These are phyloP conservation scores for Pelargonium fulgidum DNA, from an alignment of 441 rosid species.

Conservation along the genomic window DNA sequence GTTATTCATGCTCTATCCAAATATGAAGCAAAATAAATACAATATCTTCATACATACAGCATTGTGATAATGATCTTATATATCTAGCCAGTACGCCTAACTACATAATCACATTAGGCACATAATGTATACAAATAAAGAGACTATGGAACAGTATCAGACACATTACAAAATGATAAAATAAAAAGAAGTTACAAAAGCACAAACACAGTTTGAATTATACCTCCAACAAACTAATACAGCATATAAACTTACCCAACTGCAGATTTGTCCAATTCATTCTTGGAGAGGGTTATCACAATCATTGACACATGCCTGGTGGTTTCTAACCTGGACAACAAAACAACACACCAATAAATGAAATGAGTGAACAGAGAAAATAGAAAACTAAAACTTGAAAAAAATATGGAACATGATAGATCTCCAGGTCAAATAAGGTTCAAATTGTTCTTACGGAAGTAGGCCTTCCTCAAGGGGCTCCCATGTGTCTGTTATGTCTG, in stretches of 20 bases:
- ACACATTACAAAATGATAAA: not conserved
- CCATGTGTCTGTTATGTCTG: constrained; percentile 83
- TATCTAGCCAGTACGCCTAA: not conserved
- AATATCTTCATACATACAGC: not conserved
- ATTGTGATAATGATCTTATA: not conserved
- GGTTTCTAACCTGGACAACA: constrained; percentile 55
- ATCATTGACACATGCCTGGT: constrained; percentile 94
- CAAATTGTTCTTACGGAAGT: constrained; percentile 54
- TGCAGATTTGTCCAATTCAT: constrained; percentile 59
- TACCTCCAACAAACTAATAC: constrained; percentile 4
- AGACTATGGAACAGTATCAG: not conserved
- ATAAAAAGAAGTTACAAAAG: not conserved
- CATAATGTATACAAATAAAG: not conserved
- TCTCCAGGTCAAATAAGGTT: not conserved
- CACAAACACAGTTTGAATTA: not conserved
- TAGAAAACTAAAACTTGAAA: not conserved
- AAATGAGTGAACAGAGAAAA: not conserved
- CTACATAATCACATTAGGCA: no score
- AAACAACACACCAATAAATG: not conserved
- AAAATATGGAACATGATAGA: not conserved
- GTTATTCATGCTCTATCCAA: not conserved
- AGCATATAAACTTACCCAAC: constrained; percentile 39
- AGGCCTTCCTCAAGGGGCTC: constrained; percentile 98
- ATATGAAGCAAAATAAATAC: not conserved
- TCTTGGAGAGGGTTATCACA: constrained; percentile 67